Evolutionary conservation across 257 asterid genomes (phyloP).

Genomic region (Rhazya stricta): DNA sequence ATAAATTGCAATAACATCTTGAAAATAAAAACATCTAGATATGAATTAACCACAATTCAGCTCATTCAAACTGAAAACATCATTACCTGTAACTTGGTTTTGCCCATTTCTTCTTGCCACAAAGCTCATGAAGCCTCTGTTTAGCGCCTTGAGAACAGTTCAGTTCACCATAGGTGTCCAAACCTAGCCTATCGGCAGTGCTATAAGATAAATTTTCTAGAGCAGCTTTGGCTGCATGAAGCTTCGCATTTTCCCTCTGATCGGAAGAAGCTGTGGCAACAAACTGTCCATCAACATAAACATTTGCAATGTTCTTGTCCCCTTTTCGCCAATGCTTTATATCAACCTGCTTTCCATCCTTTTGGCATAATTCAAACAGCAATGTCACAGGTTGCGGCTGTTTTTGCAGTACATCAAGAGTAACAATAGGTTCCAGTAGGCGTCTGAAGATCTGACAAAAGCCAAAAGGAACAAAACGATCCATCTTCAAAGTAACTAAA

Average conservation of each 20-base stretch:
- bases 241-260: slow-evolving; percentile 66
- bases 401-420: slow-evolving; percentile 41
- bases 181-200: not conserved
- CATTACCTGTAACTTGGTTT: slow-evolving; percentile 63
- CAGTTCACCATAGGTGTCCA: slow-evolving; percentile 15
- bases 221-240: slow-evolving; percentile 76
- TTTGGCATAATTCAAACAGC: slow-evolving; percentile 69
- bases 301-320: slow-evolving; percentile 43
- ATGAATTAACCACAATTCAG: not conserved
- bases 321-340: slow-evolving; percentile 41
- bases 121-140: slow-evolving; percentile 58
- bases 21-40: not conserved
- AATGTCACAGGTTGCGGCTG: slow-evolving; percentile 84
- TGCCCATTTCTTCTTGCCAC: slow-evolving; percentile 74
- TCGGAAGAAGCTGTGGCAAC: slow-evolving; percentile 56
- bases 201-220: slow-evolving; percentile 32
- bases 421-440: slow-evolving; percentile 63
- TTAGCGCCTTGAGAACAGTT: slow-evolving; percentile 53
- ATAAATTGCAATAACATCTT: not conserved
- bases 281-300: slow-evolving; percentile 51
- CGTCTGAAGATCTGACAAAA: slow-evolving; percentile 43
- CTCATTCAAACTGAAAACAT: not conserved
- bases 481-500: slow-evolving; percentile 6
- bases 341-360: slow-evolving; percentile 48
- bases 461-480: slow-evolving; percentile 8